A percentile compares a stretch with the other conserved stretches of the same genome.
phyloP scores from a whole-genome alignment of 2,329 filamentous ascomycete genomes.

The Nemania sp. region DNA sequence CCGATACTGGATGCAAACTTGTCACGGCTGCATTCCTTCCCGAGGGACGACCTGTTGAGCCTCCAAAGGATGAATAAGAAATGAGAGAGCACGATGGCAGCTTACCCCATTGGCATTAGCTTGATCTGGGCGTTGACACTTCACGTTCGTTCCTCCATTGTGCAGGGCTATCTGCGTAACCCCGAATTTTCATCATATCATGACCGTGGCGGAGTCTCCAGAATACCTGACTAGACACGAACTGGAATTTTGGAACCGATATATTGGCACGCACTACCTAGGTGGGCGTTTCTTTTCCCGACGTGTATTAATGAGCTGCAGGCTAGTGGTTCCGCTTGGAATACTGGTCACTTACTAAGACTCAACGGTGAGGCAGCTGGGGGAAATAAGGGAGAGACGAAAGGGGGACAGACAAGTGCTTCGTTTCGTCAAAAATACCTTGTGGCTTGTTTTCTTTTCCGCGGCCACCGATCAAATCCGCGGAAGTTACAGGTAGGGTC shows the following conservation, averaged over 20 bases:
- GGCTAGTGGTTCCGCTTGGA: slow-evolving; percentile 4
- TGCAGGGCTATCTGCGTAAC: background rate
- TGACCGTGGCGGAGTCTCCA: background rate
- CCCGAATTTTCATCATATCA: slow-evolving; percentile 3
- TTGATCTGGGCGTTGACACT: background rate
- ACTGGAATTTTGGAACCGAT: slow-evolving; percentile 5
- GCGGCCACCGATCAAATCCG: slow-evolving; percentile 10
- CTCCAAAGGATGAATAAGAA: slow-evolving; percentile 24
- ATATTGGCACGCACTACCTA: slow-evolving; percentile 14
- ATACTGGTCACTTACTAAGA: slow-evolving; percentile 23
- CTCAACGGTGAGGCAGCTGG: slow-evolving; percentile 5
- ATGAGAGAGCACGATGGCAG: slow-evolving; percentile 11
- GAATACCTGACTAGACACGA: background rate
- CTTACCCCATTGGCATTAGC: background rate
- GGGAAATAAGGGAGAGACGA: slow-evolving; percentile 5
- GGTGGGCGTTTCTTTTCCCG: slow-evolving; percentile 10
- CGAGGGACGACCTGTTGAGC: slow-evolving; percentile 20
- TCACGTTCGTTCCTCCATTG: no score
- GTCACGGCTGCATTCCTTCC: slow-evolving; percentile 23
- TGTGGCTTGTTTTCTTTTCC: background rate
- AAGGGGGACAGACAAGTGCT: slow-evolving; percentile 4
- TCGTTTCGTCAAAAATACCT: slow-evolving; percentile 16
- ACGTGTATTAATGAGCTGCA: background rate
- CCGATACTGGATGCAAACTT: background rate
- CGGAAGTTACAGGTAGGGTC: no score